phyloP scores from a whole-genome alignment of 1,284 basidiomycete species.

The Cryptococcus sp. region DNA sequence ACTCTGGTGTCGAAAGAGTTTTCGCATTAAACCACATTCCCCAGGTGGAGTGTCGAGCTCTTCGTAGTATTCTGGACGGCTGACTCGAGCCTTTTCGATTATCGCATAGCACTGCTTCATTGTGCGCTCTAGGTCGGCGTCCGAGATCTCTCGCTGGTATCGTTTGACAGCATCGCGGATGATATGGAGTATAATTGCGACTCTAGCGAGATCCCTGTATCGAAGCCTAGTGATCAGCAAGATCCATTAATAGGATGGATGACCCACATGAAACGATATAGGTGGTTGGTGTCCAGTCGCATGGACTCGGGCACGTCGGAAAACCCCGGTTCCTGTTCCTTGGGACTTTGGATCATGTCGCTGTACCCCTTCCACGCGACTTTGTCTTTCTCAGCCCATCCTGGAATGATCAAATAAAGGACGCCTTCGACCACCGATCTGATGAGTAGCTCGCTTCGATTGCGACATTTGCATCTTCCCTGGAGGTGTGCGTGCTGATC shows the following conservation, averaged over 20 bases:
- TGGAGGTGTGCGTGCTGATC: slow-evolving; percentile 24
- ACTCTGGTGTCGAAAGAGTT: no score
- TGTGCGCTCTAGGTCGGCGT: no score
- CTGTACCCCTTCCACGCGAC: slow-evolving; percentile 8
- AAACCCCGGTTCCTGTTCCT: not conserved
- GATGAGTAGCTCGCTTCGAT: slow-evolving; percentile 35
- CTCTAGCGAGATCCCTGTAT: no score
- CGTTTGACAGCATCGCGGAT: no score
- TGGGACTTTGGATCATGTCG: not conserved
- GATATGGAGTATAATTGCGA: no score
- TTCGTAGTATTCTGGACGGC: no score
- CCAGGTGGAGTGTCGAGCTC: no score
- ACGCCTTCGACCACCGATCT: slow-evolving; percentile 61
- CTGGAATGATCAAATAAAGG: slow-evolving; percentile 61
- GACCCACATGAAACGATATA: slow-evolving; percentile 53
- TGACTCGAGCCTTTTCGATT: no score
- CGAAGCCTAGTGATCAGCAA: not conserved
- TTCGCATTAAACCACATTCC: no score
- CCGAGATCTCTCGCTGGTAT: no score
- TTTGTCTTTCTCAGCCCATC: no score
- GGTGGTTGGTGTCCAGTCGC: slow-evolving; percentile 72
- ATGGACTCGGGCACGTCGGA: slow-evolving; percentile 64
- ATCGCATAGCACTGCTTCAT: no score
- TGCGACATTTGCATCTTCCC: slow-evolving; percentile 22
- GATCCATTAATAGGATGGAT: not conserved